A percentile compares a stretch with the other conserved stretches of the same genome.
Conservation (phyloP, 768 basidiomycete species). For the Leccinum rimulosum region DNA sequence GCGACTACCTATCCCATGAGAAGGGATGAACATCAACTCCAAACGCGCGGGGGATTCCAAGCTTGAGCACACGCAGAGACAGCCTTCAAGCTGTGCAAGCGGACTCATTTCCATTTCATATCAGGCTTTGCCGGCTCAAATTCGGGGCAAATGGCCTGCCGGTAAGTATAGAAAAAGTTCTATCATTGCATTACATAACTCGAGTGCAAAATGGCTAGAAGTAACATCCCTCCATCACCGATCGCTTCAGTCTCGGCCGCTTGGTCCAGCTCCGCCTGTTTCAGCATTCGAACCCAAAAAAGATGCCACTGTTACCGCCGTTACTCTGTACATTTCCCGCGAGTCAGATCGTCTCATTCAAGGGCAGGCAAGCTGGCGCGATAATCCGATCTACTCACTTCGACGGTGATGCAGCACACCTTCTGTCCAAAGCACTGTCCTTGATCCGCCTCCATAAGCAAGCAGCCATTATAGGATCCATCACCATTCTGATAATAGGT, state of each 20-base stretch:
- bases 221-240: background rate
- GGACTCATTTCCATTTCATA: slow-evolving; percentile 44
- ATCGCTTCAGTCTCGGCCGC: too few relatives aligned
- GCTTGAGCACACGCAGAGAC: too few relatives aligned
- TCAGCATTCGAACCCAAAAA: background rate
- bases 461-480: too few relatives aligned
- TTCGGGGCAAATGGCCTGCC: background rate
- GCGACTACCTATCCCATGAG: too few relatives aligned
- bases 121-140: too few relatives aligned
- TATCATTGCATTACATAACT: background rate
- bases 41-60: too few relatives aligned
- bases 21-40: too few relatives aligned
- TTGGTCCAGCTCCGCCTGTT: too few relatives aligned
- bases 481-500: background rate
- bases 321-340: background rate
- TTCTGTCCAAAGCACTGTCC: background rate
- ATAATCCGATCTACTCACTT: background rate
- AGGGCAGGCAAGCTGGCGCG: background rate
- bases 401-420: background rate
- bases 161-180: background rate
- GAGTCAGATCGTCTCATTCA: background rate
- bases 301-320: too few relatives aligned
- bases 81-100: too few relatives aligned
- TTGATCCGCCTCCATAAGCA: too few relatives aligned
- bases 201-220: background rate